A percentile compares a stretch with the other conserved stretches of the same genome.
These are phyloP conservation scores for Heterobasidion occidentale DNA, from an alignment of 1,284 basidiomycete genomes.

Conservation along the genomic window DNA sequence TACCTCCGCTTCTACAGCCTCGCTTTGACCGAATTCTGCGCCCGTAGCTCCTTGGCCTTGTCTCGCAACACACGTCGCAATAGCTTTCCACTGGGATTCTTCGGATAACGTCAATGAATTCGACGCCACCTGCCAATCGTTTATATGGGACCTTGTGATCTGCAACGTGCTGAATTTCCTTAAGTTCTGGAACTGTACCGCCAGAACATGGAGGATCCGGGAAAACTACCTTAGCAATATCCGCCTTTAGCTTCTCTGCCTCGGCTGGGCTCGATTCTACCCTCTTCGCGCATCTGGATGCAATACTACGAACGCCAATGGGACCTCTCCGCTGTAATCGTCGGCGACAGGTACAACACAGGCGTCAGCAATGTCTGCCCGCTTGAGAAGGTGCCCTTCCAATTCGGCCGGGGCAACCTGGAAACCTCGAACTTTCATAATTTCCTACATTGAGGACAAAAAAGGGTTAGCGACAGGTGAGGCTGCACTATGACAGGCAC, in stretches of 20 bases:
- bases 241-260: slow-evolving; percentile 33
- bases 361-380: slow-evolving; percentile 60
- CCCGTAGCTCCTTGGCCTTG: slow-evolving; percentile 22
- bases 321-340: slow-evolving; percentile 75
- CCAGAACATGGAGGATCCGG: neutral
- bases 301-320: slow-evolving; percentile 65
- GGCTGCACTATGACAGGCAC: too few relatives aligned
- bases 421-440: slow-evolving; percentile 60
- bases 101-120: slow-evolving; percentile 59
- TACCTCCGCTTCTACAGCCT: slow-evolving; percentile 2
- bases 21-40: neutral
- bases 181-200: neutral
- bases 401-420: slow-evolving; percentile 42
- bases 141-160: slow-evolving; percentile 68
- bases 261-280: slow-evolving; percentile 22
- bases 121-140: slow-evolving; percentile 55
- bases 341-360: slow-evolving; percentile 75
- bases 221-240: slow-evolving; percentile 36
- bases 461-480: neutral
- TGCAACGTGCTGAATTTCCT: slow-evolving; percentile 39
- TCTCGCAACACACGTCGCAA: slow-evolving; percentile 48
- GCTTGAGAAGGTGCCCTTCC: slow-evolving; percentile 58
- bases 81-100: slow-evolving; percentile 65
- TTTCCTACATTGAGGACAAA: slow-evolving; percentile 31
- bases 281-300: slow-evolving; percentile 33